These are phyloP conservation scores for Ogataea allantospora DNA, from an alignment of 805 yeast species.

Conservation along the genomic window DNA sequence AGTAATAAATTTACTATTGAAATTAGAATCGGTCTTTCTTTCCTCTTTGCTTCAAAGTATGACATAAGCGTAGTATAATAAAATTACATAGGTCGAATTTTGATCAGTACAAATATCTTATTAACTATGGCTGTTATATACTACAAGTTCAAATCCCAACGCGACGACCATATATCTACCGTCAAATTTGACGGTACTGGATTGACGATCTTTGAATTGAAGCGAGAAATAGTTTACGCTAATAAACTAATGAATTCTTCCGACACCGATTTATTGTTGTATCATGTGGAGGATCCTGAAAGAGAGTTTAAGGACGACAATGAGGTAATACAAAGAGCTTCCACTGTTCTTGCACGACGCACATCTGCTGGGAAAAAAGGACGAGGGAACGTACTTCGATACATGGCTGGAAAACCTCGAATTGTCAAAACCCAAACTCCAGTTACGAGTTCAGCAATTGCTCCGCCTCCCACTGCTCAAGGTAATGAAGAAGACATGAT, in stretches of 20 bases:
- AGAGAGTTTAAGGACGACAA: constrained; percentile 82
- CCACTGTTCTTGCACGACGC: constrained; percentile 77
- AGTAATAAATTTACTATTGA: neutral
- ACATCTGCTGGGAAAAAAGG: constrained; percentile 60
- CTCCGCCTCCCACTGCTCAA: constrained; percentile 15
- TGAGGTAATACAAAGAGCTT: constrained; percentile 85
- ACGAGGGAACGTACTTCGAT: constrained; percentile 62
- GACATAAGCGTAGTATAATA: neutral
- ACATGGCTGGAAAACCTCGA: constrained; percentile 70
- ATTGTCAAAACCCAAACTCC: constrained; percentile 29
- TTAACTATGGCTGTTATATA: constrained; percentile 50
- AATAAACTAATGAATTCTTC: constrained; percentile 81
- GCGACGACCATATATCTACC: constrained; percentile 58
- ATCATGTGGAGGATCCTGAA: constrained; percentile 51
- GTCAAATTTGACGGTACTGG: constrained; percentile 96
- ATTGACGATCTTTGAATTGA: constrained; percentile 88
- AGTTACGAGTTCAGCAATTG: constrained; percentile 17
- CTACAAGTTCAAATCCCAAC: constrained; percentile 83
- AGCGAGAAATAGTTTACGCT: constrained; percentile 80
- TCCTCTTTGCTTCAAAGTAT: no score
- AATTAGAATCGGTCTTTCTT: neutral
- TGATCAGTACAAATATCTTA: neutral
- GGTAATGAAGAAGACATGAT: constrained; percentile 81
- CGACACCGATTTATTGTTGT: constrained; percentile 75
- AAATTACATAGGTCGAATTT: neutral